These are phyloP conservation scores for Saccharomycopsis phalli DNA, from an alignment of 1,139 yeast genomes.

Conservation along the genomic window DNA sequence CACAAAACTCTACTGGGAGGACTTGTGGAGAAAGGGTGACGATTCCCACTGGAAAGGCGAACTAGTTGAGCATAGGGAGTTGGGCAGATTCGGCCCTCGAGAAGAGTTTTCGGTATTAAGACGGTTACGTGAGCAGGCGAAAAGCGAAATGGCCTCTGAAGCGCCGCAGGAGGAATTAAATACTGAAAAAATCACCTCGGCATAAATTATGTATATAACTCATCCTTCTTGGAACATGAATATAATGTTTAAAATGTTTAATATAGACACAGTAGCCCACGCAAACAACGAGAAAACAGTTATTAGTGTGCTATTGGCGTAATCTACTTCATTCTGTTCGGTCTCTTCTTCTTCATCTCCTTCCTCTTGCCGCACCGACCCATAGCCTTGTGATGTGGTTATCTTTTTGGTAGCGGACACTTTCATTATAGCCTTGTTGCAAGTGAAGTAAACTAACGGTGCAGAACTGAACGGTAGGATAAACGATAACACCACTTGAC, in stretches of 20 bases:
- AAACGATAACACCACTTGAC: conserved; percentile 81
- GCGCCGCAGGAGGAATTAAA: no score
- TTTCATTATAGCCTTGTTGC: conserved; percentile 61
- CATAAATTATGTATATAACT: background rate
- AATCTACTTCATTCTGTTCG: conserved; percentile 32
- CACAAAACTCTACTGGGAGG: conserved; percentile 69
- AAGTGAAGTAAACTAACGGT: conserved; percentile 79
- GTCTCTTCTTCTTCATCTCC: background rate
- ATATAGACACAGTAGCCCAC: conserved; percentile 62
- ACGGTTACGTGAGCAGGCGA: conserved; percentile 37
- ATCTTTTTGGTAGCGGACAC: background rate
- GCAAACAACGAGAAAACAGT: conserved; percentile 49
- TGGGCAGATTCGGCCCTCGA: conserved; percentile 57
- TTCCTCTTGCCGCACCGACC: background rate
- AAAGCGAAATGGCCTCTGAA: no score
- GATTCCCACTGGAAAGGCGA: conserved; percentile 52
- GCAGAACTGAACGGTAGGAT: conserved; percentile 86
- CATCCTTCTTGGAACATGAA: conserved; percentile 12
- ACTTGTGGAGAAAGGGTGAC: conserved; percentile 79
- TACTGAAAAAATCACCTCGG: background rate
- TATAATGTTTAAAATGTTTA: conserved; percentile 35
- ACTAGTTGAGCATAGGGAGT: conserved; percentile 46
- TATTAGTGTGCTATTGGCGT: conserved; percentile 58
- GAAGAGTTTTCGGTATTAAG: conserved; percentile 58
- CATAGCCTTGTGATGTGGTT: conserved; percentile 20